phyloP scores from a whole-genome alignment of 2,329 filamentous ascomycete species.

The Phaeosphaeriaceae sp. region DNA sequence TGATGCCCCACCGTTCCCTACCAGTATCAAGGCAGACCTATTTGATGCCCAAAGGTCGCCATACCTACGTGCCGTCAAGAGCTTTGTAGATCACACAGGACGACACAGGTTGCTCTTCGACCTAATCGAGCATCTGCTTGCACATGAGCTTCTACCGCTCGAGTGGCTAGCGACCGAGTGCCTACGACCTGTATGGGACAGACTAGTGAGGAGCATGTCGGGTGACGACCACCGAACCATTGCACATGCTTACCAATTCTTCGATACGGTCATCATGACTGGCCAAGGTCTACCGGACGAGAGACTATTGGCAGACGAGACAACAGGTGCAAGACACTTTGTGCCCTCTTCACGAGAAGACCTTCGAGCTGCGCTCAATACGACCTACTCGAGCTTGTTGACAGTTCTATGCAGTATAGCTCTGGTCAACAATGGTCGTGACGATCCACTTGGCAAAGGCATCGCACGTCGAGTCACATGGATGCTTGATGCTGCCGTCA shows the following conservation, averaged over 20 bases:
- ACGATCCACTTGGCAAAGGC: conserved; percentile 19
- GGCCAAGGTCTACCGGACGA: conserved; percentile 39
- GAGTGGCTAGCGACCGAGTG: conserved; percentile 48
- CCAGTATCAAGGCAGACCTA: conserved; percentile 32
- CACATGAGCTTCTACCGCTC: conserved; percentile 42
- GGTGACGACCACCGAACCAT: conserved; percentile 35
- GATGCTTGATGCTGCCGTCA: conserved; percentile 31
- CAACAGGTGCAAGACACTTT: conserved; percentile 25
- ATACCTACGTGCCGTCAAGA: conserved; percentile 35
- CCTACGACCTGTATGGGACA: conserved; percentile 46
- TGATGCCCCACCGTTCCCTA: conserved; percentile 32
- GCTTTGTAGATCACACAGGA: conserved; percentile 37
- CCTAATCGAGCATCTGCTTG: conserved; percentile 42
- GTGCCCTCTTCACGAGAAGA: conserved; percentile 33
- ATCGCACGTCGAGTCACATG: conserved; percentile 27
- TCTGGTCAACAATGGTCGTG: conserved; percentile 30
- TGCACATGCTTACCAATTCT: conserved; percentile 34
- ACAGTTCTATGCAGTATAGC: conserved; percentile 44
- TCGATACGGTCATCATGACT: conserved; percentile 37
- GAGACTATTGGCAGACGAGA: conserved; percentile 26
- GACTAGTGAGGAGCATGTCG: conserved; percentile 40
- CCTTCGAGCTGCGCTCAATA: conserved; percentile 42
- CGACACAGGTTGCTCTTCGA: conserved; percentile 44
- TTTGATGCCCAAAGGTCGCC: conserved; percentile 34
- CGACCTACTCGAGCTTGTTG: conserved; percentile 44